phyloP scores from a whole-genome alignment of 805 yeast genomes.

The Yueomyces sinensis region DNA sequence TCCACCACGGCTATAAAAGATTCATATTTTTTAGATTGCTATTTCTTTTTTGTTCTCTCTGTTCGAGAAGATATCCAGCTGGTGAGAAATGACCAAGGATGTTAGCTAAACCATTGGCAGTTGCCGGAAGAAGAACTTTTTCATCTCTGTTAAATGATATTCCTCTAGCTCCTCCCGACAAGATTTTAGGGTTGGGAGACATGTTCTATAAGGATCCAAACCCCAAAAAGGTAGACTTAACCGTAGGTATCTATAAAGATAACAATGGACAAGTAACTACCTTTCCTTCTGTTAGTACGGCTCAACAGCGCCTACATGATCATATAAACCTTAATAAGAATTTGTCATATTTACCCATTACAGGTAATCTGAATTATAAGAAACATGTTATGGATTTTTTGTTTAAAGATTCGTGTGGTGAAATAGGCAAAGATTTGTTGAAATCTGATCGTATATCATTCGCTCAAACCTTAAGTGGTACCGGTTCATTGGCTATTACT shows the following conservation, averaged over 20 bases:
- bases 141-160: conserved; percentile 13
- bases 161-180: conserved; percentile 68
- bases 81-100: too few relatives aligned
- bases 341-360: conserved; percentile 41
- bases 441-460: conserved; percentile 57
- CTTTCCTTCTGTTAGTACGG: conserved; percentile 19
- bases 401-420: conserved; percentile 44
- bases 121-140: conserved; percentile 1
- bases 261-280: conserved; percentile 44
- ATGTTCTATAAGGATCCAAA: conserved; percentile 56
- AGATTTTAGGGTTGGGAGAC: conserved; percentile 69
- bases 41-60: too few relatives aligned
- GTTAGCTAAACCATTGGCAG: background rate
- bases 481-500: conserved; percentile 83
- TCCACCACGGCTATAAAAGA: too few relatives aligned
- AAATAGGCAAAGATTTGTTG: conserved; percentile 39
- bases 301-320: conserved; percentile 21
- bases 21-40: too few relatives aligned
- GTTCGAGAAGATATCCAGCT: too few relatives aligned
- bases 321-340: conserved; percentile 57
- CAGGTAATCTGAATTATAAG: conserved; percentile 61
- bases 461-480: conserved; percentile 85
- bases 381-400: conserved; percentile 55
- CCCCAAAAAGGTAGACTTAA: conserved; percentile 38
- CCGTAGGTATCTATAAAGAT: conserved; percentile 73